Evolutionary conservation across 495 filamentous ascomycete species (phyloP).

Genomic region (Lophium mytilinum): DNA sequence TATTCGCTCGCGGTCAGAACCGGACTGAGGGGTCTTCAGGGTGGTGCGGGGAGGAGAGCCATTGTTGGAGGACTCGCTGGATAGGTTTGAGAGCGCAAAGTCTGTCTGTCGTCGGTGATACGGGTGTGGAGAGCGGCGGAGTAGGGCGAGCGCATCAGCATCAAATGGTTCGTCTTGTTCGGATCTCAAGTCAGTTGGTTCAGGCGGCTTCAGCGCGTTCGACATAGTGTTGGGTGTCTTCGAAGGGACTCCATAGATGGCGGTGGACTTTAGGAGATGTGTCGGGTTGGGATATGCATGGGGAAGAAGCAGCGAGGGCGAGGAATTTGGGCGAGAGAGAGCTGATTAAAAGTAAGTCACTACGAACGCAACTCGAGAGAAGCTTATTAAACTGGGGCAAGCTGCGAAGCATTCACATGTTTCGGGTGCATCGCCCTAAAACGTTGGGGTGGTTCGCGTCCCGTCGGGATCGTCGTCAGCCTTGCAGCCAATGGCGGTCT

Average conservation of each 20-base stretch:
- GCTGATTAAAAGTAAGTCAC: too few species aligned
- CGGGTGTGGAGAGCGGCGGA: slow-evolving; percentile 70
- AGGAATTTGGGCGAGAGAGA: too few species aligned
- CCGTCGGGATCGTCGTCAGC: too few species aligned
- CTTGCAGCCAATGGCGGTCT: too few species aligned
- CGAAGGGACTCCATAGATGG: not conserved
- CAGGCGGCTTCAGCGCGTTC: slow-evolving; percentile 4
- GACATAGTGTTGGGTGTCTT: slow-evolving; percentile 2
- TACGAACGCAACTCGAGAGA: too few species aligned
- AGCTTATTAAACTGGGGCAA: too few species aligned
- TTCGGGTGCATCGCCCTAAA: too few species aligned
- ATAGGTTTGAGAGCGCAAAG: slow-evolving; percentile 33
- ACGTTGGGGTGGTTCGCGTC: too few species aligned
- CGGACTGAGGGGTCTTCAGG: slow-evolving; percentile 1
- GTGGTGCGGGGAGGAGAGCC: slow-evolving; percentile 1
- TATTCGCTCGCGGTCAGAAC: not conserved
- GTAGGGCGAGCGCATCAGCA: slow-evolving; percentile 21
- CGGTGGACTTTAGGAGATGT: not conserved
- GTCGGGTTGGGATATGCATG: not conserved
- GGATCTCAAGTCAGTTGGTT: not conserved
- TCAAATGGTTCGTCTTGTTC: slow-evolving; percentile 1
- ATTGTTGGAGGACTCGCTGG: slow-evolving; percentile 16
- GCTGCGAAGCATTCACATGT: too few species aligned
- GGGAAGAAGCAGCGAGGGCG: too few species aligned
- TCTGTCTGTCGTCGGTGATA: slow-evolving; percentile 54